Conservation (phyloP, 2,329 filamentous ascomycete species). For the Paecilomyces niveus region DNA sequence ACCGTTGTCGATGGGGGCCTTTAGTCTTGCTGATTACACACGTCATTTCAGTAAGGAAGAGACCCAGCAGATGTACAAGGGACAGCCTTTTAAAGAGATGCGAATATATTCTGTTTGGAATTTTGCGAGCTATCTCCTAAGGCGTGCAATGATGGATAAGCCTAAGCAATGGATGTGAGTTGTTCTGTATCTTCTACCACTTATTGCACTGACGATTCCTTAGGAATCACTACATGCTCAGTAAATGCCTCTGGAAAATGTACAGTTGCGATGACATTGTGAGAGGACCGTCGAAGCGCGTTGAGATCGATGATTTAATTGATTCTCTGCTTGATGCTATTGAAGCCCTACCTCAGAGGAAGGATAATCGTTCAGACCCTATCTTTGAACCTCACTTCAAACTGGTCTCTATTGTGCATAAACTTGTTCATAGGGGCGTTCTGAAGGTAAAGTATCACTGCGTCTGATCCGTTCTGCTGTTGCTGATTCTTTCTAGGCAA, state of each 20-base stretch:
- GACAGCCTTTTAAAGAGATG: conserved; percentile 51
- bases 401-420: conserved; percentile 72
- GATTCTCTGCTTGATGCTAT: conserved; percentile 54
- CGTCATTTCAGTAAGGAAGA: conserved; percentile 53
- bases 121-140: conserved; percentile 56
- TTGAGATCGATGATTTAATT: conserved; percentile 44
- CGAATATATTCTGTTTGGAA: conserved; percentile 57
- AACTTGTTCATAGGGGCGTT: conserved; percentile 56
- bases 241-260: conserved; percentile 69
- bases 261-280: conserved; percentile 42
- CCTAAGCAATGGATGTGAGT: conserved; percentile 58
- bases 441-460: conserved; percentile 30
- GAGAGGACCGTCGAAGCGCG: conserved; percentile 26
- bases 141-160: conserved; percentile 50
- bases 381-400: conserved; percentile 92
- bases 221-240: conserved; percentile 60
- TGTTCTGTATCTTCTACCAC: background rate
- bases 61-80: conserved; percentile 50
- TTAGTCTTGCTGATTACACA: conserved; percentile 54
- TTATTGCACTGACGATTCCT: conserved; percentile 13
- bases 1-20: conserved; percentile 62
- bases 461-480: conserved; percentile 16
- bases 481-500: conserved; percentile 35
- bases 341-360: conserved; percentile 53
- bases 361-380: conserved; percentile 59